Evolutionary conservation across 2,329 filamentous ascomycete species (phyloP).

Genomic region (Paradendryphiella salina): DNA sequence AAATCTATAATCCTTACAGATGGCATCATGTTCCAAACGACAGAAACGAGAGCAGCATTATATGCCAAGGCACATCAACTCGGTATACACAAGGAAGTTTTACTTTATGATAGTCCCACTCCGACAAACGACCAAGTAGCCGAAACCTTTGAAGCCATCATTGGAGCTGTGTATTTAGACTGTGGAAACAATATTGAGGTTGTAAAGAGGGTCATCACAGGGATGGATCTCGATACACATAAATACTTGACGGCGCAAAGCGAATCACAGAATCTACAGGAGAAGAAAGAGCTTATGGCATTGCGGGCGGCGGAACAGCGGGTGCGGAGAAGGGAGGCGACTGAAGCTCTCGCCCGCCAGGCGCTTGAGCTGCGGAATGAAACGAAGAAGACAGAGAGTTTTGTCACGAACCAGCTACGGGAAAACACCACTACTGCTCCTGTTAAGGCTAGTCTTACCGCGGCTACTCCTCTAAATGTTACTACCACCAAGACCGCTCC

Average conservation of each 20-base stretch:
- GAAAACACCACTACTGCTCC: not conserved
- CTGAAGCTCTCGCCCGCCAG: not conserved
- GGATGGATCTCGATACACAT: constrained; percentile 16
- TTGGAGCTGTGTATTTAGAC: constrained; percentile 32
- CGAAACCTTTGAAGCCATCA: constrained; percentile 28
- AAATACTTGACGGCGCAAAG: constrained; percentile 7
- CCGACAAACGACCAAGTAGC: constrained; percentile 10
- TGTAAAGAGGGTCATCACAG: constrained; percentile 16
- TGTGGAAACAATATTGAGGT: constrained; percentile 10
- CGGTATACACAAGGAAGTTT: constrained; percentile 13
- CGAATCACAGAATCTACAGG: not conserved
- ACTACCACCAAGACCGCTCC: no score
- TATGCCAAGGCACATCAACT: constrained; percentile 8
- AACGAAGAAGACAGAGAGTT: not conserved
- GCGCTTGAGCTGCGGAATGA: not conserved
- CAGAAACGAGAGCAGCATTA: constrained; percentile 12
- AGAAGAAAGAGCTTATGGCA: not conserved
- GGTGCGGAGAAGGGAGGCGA: not conserved
- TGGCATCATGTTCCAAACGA: not conserved
- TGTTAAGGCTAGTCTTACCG: no score
- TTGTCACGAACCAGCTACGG: not conserved
- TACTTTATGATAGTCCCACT: not conserved
- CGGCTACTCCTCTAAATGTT: no score
- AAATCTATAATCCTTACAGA: not conserved
- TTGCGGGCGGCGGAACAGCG: not conserved